Evolutionary conservation across 192 early-diverging fungal species (phyloP).

Genomic region (Entomortierella lignicola): DNA sequence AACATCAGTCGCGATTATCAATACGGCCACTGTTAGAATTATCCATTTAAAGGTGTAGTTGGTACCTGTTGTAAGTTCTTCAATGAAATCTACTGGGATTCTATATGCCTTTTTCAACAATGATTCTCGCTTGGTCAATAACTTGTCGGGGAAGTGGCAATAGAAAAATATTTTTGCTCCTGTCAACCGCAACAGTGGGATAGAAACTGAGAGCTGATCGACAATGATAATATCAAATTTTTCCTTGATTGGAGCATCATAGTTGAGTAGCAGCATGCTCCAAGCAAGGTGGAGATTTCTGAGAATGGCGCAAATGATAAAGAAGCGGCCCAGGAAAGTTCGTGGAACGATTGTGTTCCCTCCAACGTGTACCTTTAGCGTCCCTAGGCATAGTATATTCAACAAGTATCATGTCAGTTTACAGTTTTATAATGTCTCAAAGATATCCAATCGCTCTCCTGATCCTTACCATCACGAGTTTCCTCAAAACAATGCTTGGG

Average conservation of each 20-base stretch:
- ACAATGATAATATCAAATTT: slow-evolving; percentile 83
- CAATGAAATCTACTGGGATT: slow-evolving; percentile 82
- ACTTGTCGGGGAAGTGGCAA: slow-evolving; percentile 95
- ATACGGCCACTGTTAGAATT: neutral
- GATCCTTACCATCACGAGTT: slow-evolving; percentile 78
- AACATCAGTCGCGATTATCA: neutral
- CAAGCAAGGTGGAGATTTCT: slow-evolving; percentile 76
- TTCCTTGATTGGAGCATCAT: slow-evolving; percentile 44
- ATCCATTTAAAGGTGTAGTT: neutral
- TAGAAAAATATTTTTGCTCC: slow-evolving; percentile 89
- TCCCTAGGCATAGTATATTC: slow-evolving; percentile 62
- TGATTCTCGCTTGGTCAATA: slow-evolving; percentile 74
- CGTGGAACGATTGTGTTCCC: slow-evolving; percentile 82
- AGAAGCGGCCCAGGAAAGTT: slow-evolving; percentile 74
- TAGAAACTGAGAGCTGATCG: slow-evolving; percentile 88
- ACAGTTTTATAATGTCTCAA: too few species aligned
- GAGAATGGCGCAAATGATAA: slow-evolving; percentile 86
- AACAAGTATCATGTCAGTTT: too few species aligned
- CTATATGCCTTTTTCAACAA: slow-evolving; percentile 79
- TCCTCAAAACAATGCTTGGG: slow-evolving; percentile 90
- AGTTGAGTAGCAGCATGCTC: slow-evolving; percentile 55
- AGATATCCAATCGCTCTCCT: neutral
- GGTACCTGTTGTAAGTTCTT: slow-evolving; percentile 86
- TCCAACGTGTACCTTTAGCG: slow-evolving; percentile 76
- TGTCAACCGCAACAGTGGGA: slow-evolving; percentile 81